A percentile compares a stretch with the other conserved stretches of the same genome.
Conservation (phyloP, 116 monocot species). For the Trichopus zeylanicus region DNA sequence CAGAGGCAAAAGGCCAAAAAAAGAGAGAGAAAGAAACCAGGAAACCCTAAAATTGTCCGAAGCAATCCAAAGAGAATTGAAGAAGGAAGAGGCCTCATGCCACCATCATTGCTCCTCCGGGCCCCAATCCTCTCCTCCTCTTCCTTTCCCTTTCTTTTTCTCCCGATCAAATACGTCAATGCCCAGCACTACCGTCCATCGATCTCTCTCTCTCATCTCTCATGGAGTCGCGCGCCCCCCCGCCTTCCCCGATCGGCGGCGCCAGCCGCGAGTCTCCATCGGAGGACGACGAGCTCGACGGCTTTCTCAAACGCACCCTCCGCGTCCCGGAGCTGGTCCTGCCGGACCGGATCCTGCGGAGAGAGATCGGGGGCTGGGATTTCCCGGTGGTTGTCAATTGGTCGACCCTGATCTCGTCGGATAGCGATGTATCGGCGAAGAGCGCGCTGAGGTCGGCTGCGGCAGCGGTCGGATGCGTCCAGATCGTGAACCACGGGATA, state of each 20-base stretch:
- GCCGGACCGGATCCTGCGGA: constrained; percentile 16
- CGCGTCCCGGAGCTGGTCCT: constrained; percentile 25
- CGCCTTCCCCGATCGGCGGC: constrained; percentile 17
- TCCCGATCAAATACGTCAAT: no score
- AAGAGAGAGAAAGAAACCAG: no score
- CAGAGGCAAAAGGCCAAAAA: no score
- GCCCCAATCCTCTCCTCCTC: no score
- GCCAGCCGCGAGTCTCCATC: background rate
- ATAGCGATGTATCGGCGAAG: background rate
- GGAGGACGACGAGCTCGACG: constrained; percentile 19
- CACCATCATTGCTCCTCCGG: no score
- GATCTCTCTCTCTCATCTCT: no score
- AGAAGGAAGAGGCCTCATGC: no score
- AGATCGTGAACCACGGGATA: constrained; percentile 33
- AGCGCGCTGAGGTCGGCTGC: constrained; percentile 7
- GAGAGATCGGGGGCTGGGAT: background rate
- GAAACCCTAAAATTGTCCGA: no score
- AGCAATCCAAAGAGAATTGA: no score
- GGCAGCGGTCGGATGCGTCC: constrained; percentile 26
- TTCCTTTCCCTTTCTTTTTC: no score
- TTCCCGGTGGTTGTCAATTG: constrained; percentile 26
- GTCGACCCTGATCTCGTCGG: constrained; percentile 5
- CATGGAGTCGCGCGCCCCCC: constrained; percentile 19
- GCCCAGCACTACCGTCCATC: no score
- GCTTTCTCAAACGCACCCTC: constrained; percentile 20